Conservation (phyloP, 2,329 filamentous ascomycete species). For the Penicillium sp. region DNA sequence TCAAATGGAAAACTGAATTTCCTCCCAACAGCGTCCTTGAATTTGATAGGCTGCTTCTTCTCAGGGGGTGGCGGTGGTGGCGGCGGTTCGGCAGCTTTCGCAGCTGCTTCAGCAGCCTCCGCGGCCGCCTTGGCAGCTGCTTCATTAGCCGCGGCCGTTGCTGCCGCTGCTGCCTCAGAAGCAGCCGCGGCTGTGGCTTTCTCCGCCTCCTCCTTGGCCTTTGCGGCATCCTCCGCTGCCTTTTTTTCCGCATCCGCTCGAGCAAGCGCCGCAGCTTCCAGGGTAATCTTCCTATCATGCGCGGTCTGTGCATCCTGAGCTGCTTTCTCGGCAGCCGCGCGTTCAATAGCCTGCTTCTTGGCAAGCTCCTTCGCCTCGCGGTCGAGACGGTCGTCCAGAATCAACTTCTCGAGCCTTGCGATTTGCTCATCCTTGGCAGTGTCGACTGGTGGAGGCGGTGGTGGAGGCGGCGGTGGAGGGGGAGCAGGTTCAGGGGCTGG, state of each 20-base stretch:
- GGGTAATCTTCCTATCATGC: slow-evolving; percentile 43
- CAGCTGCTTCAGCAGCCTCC: slow-evolving; percentile 31
- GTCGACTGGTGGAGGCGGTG: slow-evolving; percentile 41
- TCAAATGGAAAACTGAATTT: slow-evolving; percentile 93
- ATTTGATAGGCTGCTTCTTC: slow-evolving; percentile 72
- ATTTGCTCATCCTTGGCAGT: slow-evolving; percentile 57
- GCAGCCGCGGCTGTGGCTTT: slow-evolving; percentile 41
- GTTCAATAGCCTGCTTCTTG: slow-evolving; percentile 47
- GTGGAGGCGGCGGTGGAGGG: not conserved
- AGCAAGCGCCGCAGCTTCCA: slow-evolving; percentile 47
- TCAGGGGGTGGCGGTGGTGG: slow-evolving; percentile 48
- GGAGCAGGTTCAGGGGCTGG: slow-evolving; percentile 8
- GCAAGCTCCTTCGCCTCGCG: slow-evolving; percentile 39
- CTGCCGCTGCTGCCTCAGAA: slow-evolving; percentile 39
- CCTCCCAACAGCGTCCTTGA: slow-evolving; percentile 86
- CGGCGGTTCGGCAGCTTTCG: slow-evolving; percentile 33
- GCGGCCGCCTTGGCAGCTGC: slow-evolving; percentile 36
- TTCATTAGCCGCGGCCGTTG: slow-evolving; percentile 38
- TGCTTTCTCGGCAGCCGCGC: slow-evolving; percentile 47
- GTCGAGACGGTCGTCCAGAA: slow-evolving; percentile 45
- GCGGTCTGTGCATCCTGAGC: slow-evolving; percentile 38
- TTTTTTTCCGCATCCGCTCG: slow-evolving; percentile 49
- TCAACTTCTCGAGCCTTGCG: slow-evolving; percentile 60
- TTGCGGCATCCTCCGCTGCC: slow-evolving; percentile 49
- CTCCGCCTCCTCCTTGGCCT: slow-evolving; percentile 47